Evolutionary conservation across 2,329 filamentous ascomycete genomes (phyloP).

Genomic region (Daldinia sp.): DNA sequence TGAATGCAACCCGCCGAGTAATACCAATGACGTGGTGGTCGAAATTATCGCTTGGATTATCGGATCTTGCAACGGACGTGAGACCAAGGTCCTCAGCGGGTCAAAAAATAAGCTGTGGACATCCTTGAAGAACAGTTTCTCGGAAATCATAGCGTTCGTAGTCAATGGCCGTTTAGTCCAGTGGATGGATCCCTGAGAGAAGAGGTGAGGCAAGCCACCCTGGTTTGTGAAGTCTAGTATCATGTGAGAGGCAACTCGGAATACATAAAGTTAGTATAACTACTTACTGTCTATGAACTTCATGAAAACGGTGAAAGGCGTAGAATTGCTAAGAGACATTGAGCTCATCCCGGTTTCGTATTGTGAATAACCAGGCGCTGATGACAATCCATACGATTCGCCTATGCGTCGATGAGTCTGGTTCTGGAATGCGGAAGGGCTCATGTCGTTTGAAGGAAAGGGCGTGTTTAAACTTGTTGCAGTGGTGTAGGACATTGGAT

Average conservation of each 20-base stretch:
- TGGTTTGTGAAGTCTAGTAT: constrained; percentile 24
- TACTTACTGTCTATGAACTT: constrained; percentile 33
- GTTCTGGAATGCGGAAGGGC: background rate
- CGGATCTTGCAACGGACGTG: constrained; percentile 4
- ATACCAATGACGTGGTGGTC: constrained; percentile 16
- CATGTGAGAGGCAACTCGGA: constrained; percentile 15
- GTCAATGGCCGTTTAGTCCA: constrained; percentile 4
- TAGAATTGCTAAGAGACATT: constrained; percentile 1
- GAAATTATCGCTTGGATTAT: constrained; percentile 32
- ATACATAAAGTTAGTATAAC: background rate
- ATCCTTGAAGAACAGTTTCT: constrained; percentile 10
- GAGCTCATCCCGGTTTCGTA: background rate
- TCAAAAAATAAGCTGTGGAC: constrained; percentile 19
- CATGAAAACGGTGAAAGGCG: constrained; percentile 22
- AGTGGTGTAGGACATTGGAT: background rate
- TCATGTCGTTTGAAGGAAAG: constrained; percentile 5
- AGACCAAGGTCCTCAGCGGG: constrained; percentile 12
- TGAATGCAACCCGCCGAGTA: constrained; percentile 22
- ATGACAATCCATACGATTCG: constrained; percentile 7
- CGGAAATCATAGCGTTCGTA: constrained; percentile 13
- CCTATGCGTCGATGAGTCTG: background rate
- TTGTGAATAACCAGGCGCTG: background rate
- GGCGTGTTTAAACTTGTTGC: background rate
- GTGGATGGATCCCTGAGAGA: constrained; percentile 12
- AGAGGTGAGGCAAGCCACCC: constrained; percentile 26